These are phyloP conservation scores for Pythium phragmitis DNA, from an alignment of 352 stramenopile genomes.

Conservation along the genomic window DNA sequence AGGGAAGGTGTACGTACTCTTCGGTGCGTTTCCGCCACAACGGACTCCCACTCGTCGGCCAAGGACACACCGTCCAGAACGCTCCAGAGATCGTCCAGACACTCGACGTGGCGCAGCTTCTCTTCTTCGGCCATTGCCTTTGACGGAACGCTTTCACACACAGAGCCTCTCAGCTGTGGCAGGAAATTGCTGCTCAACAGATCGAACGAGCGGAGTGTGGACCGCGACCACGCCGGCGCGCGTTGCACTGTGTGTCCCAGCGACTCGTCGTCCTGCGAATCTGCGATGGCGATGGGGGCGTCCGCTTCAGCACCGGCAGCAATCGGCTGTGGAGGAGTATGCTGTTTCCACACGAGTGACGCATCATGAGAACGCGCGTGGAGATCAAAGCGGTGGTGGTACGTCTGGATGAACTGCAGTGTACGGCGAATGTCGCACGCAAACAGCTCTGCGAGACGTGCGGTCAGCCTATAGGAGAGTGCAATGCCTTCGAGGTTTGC, in stretches of 20 bases:
- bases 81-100: conserved; percentile 43
- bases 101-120: conserved; percentile 35
- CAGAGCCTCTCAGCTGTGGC: conserved; percentile 29
- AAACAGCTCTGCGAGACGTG: conserved; percentile 53
- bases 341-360: conserved; percentile 9
- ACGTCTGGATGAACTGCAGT: conserved; percentile 68
- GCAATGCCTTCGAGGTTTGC: conserved; percentile 53
- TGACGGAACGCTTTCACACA: conserved; percentile 1
- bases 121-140: conserved; percentile 21
- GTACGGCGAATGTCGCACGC: conserved; percentile 65
- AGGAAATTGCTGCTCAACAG: conserved; percentile 63
- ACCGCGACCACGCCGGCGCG: conserved; percentile 54
- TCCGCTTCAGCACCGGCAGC: not conserved
- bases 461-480: conserved; percentile 34
- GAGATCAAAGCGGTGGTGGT: conserved; percentile 27
- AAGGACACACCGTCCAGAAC: conserved; percentile 42
- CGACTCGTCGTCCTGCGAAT: conserved; percentile 20
- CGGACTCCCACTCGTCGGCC: conserved; percentile 18
- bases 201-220: conserved; percentile 48
- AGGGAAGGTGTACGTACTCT: not conserved
- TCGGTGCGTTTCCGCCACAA: not conserved
- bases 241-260: not conserved
- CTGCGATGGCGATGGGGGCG: conserved; percentile 2
- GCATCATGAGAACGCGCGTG: not conserved
- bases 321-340: not conserved